Evolutionary conservation across 495 filamentous ascomycete genomes (phyloP).

Genomic region (Letharia lupina): DNA sequence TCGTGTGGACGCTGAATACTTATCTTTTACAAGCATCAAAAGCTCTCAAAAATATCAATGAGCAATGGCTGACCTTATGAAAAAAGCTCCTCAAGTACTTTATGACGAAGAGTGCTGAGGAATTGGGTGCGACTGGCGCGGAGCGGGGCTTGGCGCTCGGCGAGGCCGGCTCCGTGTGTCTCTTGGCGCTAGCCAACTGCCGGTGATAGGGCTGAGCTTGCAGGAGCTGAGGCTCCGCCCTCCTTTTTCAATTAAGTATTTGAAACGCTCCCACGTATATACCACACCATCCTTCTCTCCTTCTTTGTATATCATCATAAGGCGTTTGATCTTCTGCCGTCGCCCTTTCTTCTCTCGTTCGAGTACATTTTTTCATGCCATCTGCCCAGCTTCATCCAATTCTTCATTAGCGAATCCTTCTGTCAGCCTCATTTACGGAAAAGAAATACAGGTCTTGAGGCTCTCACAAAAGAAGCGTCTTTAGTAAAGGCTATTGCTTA

Average conservation of each 20-base stretch:
- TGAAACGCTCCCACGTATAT: not conserved
- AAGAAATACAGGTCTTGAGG: not conserved
- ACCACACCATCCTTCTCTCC: not conserved
- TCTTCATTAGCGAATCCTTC: not conserved
- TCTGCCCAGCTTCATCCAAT: not conserved
- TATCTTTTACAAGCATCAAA: not conserved
- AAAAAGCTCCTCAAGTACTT: not conserved
- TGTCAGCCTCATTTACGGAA: not conserved
- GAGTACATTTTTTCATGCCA: not conserved
- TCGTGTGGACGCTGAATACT: not conserved
- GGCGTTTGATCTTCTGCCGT: not conserved
- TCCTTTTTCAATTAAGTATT: not conserved
- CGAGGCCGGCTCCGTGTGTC: constrained; percentile 1
- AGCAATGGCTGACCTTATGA: not conserved
- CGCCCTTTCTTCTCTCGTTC: not conserved
- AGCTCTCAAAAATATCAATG: not conserved
- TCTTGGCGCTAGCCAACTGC: not conserved
- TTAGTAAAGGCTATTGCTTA: not conserved
- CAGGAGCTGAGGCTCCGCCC: constrained; percentile 8
- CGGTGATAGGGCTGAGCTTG: not conserved
- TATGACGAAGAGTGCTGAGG: not conserved
- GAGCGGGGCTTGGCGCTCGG: not conserved
- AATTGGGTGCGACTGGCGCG: not conserved
- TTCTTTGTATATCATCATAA: not conserved
- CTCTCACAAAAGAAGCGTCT: not conserved